phyloP scores from a whole-genome alignment of 2,329 filamentous ascomycete species.

The Fonsecaea nubica region DNA sequence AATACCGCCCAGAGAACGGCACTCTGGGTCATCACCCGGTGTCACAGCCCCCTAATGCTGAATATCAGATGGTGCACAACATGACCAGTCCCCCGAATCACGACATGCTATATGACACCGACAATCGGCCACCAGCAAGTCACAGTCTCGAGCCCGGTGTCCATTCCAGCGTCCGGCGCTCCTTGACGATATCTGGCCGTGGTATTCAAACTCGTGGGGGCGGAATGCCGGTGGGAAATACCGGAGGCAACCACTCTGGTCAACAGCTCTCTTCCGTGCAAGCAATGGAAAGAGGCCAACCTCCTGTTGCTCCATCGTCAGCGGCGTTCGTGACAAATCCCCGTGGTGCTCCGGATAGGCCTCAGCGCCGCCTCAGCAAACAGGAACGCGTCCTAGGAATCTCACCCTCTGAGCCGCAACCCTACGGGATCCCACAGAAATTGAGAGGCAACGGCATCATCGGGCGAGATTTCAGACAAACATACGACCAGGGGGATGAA shows the following conservation, averaged over 20 bases:
- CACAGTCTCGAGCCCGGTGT: constrained; percentile 27
- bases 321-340: constrained; percentile 3
- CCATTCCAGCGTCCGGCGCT: constrained; percentile 29
- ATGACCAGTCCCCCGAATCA: constrained; percentile 27
- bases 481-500: not conserved
- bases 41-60: constrained; percentile 15
- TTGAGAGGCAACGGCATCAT: constrained; percentile 37
- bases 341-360: constrained; percentile 12
- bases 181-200: constrained; percentile 27
- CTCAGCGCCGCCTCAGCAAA: constrained; percentile 35
- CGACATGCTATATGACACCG: constrained; percentile 36
- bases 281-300: not conserved
- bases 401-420: constrained; percentile 21
- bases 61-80: constrained; percentile 23
- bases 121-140: constrained; percentile 29
- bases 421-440: constrained; percentile 23
- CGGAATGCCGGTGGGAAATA: constrained; percentile 1
- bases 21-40: not conserved
- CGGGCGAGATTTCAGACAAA: constrained; percentile 25
- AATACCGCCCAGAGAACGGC: not conserved
- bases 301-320: constrained; percentile 5
- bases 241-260: constrained; percentile 15
- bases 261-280: constrained; percentile 14
- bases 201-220: constrained; percentile 4
- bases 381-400: constrained; percentile 38